Base-by-base conservation (phyloP, 2,329 filamentous ascomycete species). In the Nemania abortiva region DNA sequence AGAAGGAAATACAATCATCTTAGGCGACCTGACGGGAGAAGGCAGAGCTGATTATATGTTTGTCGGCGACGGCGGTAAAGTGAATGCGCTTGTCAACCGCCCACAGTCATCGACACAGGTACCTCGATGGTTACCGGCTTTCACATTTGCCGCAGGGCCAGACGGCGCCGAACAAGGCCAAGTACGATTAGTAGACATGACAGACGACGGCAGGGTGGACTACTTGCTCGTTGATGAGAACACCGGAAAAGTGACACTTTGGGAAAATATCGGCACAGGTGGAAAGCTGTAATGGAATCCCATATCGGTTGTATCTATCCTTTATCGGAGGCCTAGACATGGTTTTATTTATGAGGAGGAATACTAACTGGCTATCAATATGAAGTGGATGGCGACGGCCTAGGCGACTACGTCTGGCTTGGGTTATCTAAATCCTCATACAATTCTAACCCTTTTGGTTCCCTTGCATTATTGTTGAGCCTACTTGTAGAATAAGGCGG, bases 31-130 rank as follows among this genome's bases (percentile, higher is more conserved):
- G 5, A 62, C 59, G 2, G 59, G 59, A 13, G 59, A 62, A 45
- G 59, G 59, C 5, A 29, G 59, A 10, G 59, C 59, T 10, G 59
- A 62, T 62, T 62, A 62, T 54, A 62, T 62, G 59, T 31, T 53
- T 5, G 59, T 62, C 6, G 22, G 49, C 6, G 6, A 42, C 29
- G 49, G 49, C 4, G 59, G 59, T 34, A 62, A 54, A 18, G 59
- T 62, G 0, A 45, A 27, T 15, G 59, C 15, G 4, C 24, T 42
- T 20, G n/a, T 54, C 34, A 62, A 53, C 20, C 59, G 59, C 22
- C 47, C 39, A 15, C 59, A 62, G 42, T 31, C 22, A 31, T 20
- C 7, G 5, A 62, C 59, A 4, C 24, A 42, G 10, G 31, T 10
- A 22, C 59, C 59, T 22, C 31, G 49, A 22, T 62, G 59, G 59